Conservation (phyloP, 2,329 filamentous ascomycete genomes). For the Aspergillus neoniger region DNA sequence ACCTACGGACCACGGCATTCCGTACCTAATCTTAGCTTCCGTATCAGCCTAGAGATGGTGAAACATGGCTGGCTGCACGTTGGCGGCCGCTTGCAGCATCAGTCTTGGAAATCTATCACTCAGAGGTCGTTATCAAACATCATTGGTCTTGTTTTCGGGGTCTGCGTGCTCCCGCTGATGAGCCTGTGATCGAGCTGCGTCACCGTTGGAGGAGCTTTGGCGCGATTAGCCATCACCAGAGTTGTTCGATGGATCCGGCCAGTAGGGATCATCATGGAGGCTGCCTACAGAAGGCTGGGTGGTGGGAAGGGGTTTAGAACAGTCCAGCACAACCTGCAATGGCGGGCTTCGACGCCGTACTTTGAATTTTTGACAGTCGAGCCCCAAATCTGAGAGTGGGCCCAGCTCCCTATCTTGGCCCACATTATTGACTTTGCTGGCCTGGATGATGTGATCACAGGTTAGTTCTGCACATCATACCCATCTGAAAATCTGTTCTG, state of each 20-base stretch:
- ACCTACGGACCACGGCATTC: constrained; percentile 19
- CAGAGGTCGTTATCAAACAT: not conserved
- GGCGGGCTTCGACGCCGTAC: not conserved
- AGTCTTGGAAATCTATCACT: not conserved
- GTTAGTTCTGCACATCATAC: constrained; percentile 20
- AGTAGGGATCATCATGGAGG: not conserved
- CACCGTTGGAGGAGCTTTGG: not conserved
- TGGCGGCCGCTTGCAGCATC: not conserved
- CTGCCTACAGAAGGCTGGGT: too few relatives aligned
- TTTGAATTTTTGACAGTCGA: constrained; percentile 1
- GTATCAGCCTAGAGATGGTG: constrained; percentile 2
- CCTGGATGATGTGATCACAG: constrained; percentile 23
- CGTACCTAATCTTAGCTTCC: constrained; percentile 14
- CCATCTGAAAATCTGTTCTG: constrained; percentile 21
- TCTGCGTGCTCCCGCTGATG: not conserved
- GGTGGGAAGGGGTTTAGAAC: too few relatives aligned
- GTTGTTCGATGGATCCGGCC: not conserved
- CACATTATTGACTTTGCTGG: constrained; percentile 23
- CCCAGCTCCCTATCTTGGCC: constrained; percentile 11
- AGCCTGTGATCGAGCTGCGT: not conserved
- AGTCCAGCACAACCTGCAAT: not conserved
- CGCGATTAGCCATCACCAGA: not conserved
- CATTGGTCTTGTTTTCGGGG: not conserved
- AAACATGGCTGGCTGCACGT: constrained; percentile 5
- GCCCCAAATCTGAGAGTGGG: constrained; percentile 1